Conservation (phyloP, 2,329 filamentous ascomycete genomes). For the Aspergillus pseudoglaucus region DNA sequence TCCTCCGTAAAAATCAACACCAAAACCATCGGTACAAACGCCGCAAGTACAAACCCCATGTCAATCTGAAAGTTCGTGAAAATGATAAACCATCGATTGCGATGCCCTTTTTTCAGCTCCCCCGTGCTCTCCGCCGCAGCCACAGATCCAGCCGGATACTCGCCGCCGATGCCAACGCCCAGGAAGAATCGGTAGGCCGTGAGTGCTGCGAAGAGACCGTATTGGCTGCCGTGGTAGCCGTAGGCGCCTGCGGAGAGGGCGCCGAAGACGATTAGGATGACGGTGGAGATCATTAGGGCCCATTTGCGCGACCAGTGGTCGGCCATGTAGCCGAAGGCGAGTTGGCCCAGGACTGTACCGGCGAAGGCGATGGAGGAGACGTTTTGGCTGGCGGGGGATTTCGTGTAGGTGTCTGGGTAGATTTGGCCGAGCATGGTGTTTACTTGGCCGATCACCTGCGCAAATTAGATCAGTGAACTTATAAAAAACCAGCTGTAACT, state of each 20-base stretch:
- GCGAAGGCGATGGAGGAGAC: conserved; percentile 79
- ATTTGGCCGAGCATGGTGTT: conserved; percentile 65
- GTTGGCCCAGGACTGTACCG: conserved; percentile 75
- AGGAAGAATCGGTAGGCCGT: conserved; percentile 81
- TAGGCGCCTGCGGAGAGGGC: conserved; percentile 73
- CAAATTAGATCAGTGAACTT: conserved; percentile 1
- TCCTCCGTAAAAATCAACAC: conserved; percentile 53
- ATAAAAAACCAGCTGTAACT: not conserved
- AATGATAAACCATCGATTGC: conserved; percentile 87
- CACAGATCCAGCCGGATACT: conserved; percentile 60
- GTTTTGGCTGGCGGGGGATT: conserved; percentile 64
- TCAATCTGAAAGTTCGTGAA: conserved; percentile 89
- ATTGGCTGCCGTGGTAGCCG: conserved; percentile 58
- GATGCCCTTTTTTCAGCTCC: conserved; percentile 69
- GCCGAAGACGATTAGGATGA: conserved; percentile 80
- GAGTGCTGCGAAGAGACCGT: conserved; percentile 70
- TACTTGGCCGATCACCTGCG: conserved; percentile 74
- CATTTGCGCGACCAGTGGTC: conserved; percentile 82
- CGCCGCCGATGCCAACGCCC: conserved; percentile 68
- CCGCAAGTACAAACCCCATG: conserved; percentile 72
- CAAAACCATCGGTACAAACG: conserved; percentile 66
- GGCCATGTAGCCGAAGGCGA: conserved; percentile 71
- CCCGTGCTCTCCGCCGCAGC: conserved; percentile 77
- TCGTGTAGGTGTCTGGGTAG: conserved; percentile 64
- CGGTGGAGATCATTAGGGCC: conserved; percentile 70